A percentile compares a stretch with the other conserved stretches of the same genome.
Conservation (phyloP, 352 stramenopile genomes). For the Pythium grandisporangium region DNA sequence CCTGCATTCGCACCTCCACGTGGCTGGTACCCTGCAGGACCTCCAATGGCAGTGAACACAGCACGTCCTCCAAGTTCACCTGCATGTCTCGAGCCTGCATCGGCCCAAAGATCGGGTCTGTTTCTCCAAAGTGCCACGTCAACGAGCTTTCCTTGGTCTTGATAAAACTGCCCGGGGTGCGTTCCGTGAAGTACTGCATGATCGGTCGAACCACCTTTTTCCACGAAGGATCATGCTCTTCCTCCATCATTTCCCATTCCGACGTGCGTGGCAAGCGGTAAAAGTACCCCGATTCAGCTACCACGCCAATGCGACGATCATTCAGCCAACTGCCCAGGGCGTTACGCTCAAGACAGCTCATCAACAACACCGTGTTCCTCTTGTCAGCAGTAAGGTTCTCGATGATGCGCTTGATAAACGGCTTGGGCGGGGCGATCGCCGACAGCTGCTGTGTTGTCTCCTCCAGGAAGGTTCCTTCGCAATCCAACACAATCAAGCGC, state of each 20-base stretch:
- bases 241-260: conserved; percentile 49
- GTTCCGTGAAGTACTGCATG: conserved; percentile 70
- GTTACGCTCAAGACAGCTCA: conserved; percentile 52
- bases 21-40: conserved; percentile 72
- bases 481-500: conserved; percentile 69
- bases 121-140: conserved; percentile 64
- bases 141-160: conserved; percentile 55
- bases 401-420: conserved; percentile 50
- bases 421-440: conserved; percentile 40
- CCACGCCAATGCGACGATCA: conserved; percentile 37
- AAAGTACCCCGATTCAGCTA: conserved; percentile 54
- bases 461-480: conserved; percentile 72
- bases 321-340: conserved; percentile 73
- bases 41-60: conserved; percentile 74
- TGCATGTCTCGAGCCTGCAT: conserved; percentile 86
- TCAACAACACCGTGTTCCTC: conserved; percentile 49
- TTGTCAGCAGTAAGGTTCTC: conserved; percentile 38
- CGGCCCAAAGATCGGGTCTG: conserved; percentile 62
- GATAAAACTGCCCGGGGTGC: conserved; percentile 58
- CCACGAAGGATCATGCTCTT: conserved; percentile 55
- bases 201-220: conserved; percentile 65
- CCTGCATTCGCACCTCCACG: conserved; percentile 62
- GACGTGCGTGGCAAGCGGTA: conserved; percentile 37
- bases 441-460: conserved; percentile 52
- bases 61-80: conserved; percentile 80